phyloP scores from a whole-genome alignment of 2,329 filamentous ascomycete species.

The Gnomoniopsis smithogilvyi region DNA sequence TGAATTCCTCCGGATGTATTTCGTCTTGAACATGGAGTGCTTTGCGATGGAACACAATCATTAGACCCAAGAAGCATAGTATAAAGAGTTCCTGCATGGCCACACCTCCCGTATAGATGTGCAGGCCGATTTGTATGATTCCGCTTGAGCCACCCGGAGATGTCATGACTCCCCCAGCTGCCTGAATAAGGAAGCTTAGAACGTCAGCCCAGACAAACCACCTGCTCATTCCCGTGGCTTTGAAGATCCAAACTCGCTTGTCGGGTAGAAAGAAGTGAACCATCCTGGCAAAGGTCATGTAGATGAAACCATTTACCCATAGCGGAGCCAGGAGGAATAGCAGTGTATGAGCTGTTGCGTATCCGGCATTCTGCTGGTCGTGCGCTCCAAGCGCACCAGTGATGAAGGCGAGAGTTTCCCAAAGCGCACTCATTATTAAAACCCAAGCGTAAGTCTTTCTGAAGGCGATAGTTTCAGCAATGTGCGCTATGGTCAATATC shows the following conservation, averaged over 20 bases:
- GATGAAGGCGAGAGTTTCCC: slow-evolving; percentile 37
- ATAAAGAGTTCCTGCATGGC: slow-evolving; percentile 35
- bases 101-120: slow-evolving; percentile 38
- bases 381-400: slow-evolving; percentile 33
- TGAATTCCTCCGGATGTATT: slow-evolving; percentile 17
- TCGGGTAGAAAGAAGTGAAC: slow-evolving; percentile 36
- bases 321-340: slow-evolving; percentile 40
- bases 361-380: slow-evolving; percentile 34
- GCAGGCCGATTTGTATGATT: slow-evolving; percentile 31
- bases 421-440: slow-evolving; percentile 35
- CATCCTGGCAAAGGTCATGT: slow-evolving; percentile 41
- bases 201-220: slow-evolving; percentile 47
- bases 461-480: slow-evolving; percentile 21
- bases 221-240: slow-evolving; percentile 36
- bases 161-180: slow-evolving; percentile 34
- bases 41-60: slow-evolving; percentile 32
- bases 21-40: slow-evolving; percentile 16
- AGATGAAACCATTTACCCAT: slow-evolving; percentile 43
- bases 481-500: slow-evolving; percentile 22
- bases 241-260: slow-evolving; percentile 26
- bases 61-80: slow-evolving; percentile 33
- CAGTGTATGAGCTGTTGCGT: slow-evolving; percentile 29
- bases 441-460: slow-evolving; percentile 31
- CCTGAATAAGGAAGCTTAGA: slow-evolving; percentile 44
- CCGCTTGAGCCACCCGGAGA: slow-evolving; percentile 21